These are phyloP conservation scores for Thalassiosira mediterranea DNA, from an alignment of 352 stramenopile species.

Conservation along the genomic window DNA sequence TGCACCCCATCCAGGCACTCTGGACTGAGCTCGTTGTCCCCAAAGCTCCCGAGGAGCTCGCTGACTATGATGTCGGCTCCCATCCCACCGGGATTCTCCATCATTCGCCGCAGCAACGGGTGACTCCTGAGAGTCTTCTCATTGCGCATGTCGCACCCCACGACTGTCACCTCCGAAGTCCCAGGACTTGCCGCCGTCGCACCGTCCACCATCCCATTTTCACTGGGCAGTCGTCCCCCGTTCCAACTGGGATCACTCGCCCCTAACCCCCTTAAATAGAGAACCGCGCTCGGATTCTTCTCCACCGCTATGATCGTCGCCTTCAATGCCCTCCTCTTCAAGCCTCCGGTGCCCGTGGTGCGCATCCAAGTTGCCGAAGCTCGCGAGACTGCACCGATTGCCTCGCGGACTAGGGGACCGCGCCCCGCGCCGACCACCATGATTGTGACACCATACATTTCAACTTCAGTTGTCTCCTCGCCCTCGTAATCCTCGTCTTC, in stretches of 20 bases:
- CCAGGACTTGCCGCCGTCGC: conserved; percentile 12
- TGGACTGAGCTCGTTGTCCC: conserved; percentile 98
- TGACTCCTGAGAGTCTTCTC: conserved; percentile 87
- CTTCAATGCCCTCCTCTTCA: conserved; percentile 40
- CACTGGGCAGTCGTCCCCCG: conserved; percentile 45
- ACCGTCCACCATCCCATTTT: not conserved
- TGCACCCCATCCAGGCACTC: conserved; percentile 97
- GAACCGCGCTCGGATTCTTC: conserved; percentile 98
- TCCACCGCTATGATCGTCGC: conserved; percentile 93
- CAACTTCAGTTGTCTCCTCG: conserved; percentile 14
- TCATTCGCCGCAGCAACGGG: conserved; percentile 55
- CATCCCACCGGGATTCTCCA: conserved; percentile 56
- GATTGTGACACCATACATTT: conserved; percentile 65
- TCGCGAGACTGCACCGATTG: conserved; percentile 70
- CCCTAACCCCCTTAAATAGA: conserved; percentile 88
- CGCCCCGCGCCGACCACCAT: conserved; percentile 93
- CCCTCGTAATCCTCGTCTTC: not conserved
- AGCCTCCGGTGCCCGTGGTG: conserved; percentile 35
- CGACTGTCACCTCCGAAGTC: conserved; percentile 69
- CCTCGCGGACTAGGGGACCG: conserved; percentile 92
- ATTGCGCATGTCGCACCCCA: conserved; percentile 83
- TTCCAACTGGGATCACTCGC: conserved; percentile 72
- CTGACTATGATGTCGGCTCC: conserved; percentile 94
- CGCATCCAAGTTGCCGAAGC: conserved; percentile 53
- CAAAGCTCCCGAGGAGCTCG: conserved; percentile 95